Evolutionary conservation across 179 eudicot species (phyloP).

Genomic region (Beta lomatogona): DNA sequence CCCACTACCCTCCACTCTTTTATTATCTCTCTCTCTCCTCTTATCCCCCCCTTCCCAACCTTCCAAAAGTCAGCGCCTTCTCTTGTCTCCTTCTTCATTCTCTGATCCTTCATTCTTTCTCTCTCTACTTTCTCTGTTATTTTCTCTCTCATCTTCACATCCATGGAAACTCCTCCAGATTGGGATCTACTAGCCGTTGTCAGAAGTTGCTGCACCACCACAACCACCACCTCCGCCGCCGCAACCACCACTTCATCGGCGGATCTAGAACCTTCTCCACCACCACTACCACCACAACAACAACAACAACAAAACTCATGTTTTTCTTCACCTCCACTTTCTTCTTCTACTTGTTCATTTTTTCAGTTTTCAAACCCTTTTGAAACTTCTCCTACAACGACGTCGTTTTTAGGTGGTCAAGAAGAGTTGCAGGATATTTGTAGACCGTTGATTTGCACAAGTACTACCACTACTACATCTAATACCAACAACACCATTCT

Average conservation of each 20-base stretch:
- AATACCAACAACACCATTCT: neutral
- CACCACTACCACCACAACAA: neutral
- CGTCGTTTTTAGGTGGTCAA: constrained; percentile 21
- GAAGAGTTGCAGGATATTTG: constrained; percentile 31
- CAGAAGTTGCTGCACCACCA: constrained; percentile 34
- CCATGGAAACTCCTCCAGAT: constrained; percentile 39
- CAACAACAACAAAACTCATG: constrained; percentile 9
- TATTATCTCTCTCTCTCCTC: constrained; percentile 6
- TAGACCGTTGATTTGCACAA: constrained; percentile 26
- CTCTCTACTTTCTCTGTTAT: neutral
- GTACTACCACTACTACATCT: neutral
- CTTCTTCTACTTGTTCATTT: constrained; percentile 12
- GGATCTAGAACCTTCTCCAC: neutral
- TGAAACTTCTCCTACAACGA: constrained; percentile 14
- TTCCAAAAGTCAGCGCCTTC: constrained; percentile 49
- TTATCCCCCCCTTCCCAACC: neutral
- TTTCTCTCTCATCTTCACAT: neutral
- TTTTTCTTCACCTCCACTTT: constrained; percentile 3
- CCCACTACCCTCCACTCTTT: constrained; percentile 15
- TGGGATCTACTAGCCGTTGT: constrained; percentile 48
- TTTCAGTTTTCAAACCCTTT: constrained; percentile 26
- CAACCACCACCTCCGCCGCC: constrained; percentile 10
- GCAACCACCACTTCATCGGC: neutral
- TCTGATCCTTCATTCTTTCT: neutral
- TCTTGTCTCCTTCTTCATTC: constrained; percentile 20